These are phyloP conservation scores for Danielia reshetovae DNA, from an alignment of 805 yeast genomes.

Conservation along the genomic window DNA sequence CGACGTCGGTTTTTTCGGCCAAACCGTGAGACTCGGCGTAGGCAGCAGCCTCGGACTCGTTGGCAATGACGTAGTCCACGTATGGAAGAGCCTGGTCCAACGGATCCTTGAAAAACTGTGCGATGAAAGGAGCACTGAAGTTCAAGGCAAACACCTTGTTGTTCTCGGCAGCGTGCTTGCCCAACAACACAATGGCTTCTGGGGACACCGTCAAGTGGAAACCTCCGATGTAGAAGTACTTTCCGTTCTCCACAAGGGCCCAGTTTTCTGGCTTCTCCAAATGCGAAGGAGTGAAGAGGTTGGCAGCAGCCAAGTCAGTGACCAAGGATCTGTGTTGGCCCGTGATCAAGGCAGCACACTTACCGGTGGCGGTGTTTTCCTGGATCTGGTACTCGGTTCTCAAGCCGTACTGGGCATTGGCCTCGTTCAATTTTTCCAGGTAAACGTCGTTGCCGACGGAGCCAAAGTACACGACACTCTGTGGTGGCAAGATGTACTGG, in stretches of 20 bases:
- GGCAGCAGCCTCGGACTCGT: conserved; percentile 95
- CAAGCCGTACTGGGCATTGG: conserved; percentile 87
- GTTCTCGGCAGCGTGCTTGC: conserved; percentile 83
- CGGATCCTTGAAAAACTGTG: conserved; percentile 92
- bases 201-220: conserved; percentile 98
- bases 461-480: conserved; percentile 90
- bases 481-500: conserved; percentile 77
- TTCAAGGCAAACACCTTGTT: conserved; percentile 79
- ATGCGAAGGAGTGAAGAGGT: conserved; percentile 89
- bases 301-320: conserved; percentile 97
- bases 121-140: conserved; percentile 95
- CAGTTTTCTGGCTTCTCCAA: conserved; percentile 87
- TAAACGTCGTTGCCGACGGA: conserved; percentile 92
- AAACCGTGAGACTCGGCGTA: conserved; percentile 84
- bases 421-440: conserved; percentile 73
- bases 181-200: conserved; percentile 84
- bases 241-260: conserved; percentile 76
- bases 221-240: conserved; percentile 93
- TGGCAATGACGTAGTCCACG: conserved; percentile 89
- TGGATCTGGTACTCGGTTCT: conserved; percentile 81
- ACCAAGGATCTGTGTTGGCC: conserved; percentile 89
- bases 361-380: conserved; percentile 80
- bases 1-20: conserved; percentile 51
- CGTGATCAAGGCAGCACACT: conserved; percentile 93
- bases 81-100: conserved; percentile 76